Base-by-base conservation (phyloP, 2,329 filamentous ascomycete species). In the Penicillium brevicompactum region DNA sequence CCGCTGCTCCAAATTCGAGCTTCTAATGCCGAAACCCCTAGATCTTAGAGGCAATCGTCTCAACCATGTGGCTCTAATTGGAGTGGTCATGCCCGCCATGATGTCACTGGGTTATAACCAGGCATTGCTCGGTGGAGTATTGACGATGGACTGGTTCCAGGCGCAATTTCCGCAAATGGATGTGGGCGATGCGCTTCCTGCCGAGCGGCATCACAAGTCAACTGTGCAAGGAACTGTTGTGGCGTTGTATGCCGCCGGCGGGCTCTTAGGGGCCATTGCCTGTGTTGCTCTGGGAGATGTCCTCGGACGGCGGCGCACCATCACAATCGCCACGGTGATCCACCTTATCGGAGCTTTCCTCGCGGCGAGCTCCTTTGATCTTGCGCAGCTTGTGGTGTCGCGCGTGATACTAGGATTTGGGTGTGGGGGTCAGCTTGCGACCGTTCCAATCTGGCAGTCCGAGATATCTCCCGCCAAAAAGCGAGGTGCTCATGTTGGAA, bases 41-140 rank as follows among this genome's bases (percentile, higher is more conserved):
- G 58, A 58, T 18, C 44, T 60, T 18, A 56, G 56, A 45, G 60
- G 60, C 46, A 49, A 44, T 31, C 40, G 56, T 42, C 60, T 62
- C 44, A 59, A 57, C 30, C 11, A 55, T 24, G 58, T 43, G 14
- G 46, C 53, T 9, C 32, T 62, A 0, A 14, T 56, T 22, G 56
- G 53, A 2, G 53, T 62, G 16, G 51, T 50, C 11, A 59, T 60
- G 60, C 60, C 60, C 13, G 37, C 60, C 3, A 48, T 60, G 1
- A 45, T 61, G 44, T 60, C 56, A 11, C 42, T 59, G 9, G 58
- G 55, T 14, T 62, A 62, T 42, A 62, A 62, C 16, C 60, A 57
- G 40, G 49, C 49, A 5, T 31, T 60, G 31, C 16, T 62, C 9
- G 60, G 60, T 3, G 60, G 60, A n/a, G 48, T 62, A 2, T 53